Base-by-base conservation (phyloP, 257 asterid genomes). In the Solanum dulcamara region DNA sequence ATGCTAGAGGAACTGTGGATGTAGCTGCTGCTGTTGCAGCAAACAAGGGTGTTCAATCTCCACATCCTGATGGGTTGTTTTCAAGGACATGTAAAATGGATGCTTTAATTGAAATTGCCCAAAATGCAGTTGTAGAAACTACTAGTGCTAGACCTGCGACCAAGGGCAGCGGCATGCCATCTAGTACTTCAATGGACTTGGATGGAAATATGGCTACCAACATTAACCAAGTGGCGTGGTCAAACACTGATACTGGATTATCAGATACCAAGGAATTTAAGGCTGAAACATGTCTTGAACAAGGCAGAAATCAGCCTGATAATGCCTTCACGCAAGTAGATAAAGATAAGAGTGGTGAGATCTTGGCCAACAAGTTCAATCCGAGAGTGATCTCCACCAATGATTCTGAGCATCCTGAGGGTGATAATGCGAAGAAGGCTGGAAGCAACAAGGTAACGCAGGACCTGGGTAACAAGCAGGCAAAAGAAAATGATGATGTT, bases 81-180 rank as follows among this genome's bases (percentile, higher is more conserved):
- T 44, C 83, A 84, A 86, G 86, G 81, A 81, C 94, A 30, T 86
- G 92, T 10, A 92, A 90, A 89, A 89, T 90, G 91, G 95, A 91
- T 86, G 93, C 89, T 83, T 85, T 90, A 59, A 67, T 88, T 87
- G 96, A 93, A 91, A 90, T 93, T 83, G 92, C 93, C 72, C 92
- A 87, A 81, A 88, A 83, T 87, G 87, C 94, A 44, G 83, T 44
- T 50, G 66, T 83, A 81, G 94, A 87, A 85, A 86, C 87, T 85
- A 82, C 92, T 44, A 85, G 87, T 28, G 75, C 84, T 88, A 92
- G 64, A 88, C 57, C 79, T 83, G 59, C 64, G 86, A 90, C 85
- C 50, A 87, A 86, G 67, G 86, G 86, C 86, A 66, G 55, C 32
- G 81, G 71, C n/a, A 68, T 87, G 89, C 84, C 89, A 38, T 83